Conservation (phyloP, 73 alveolate genomes). For the Tetrahymena borealis region DNA sequence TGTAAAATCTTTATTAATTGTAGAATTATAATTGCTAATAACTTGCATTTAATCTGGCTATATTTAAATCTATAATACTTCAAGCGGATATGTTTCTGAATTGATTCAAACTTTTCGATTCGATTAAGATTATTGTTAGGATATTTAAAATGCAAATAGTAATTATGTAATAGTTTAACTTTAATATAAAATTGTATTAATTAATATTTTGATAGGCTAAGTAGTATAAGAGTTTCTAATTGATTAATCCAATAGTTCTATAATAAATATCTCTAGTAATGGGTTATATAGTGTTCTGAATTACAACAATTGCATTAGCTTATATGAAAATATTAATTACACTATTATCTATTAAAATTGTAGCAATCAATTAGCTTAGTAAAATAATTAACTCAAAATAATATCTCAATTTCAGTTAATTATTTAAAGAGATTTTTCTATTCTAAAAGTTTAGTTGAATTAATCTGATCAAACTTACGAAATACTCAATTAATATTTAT, state of each 20-base stretch:
- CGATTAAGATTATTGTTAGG: neutral
- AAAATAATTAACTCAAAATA: neutral
- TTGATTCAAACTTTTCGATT: neutral
- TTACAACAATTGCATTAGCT: neutral
- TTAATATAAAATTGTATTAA: neutral
- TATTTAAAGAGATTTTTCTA: neutral
- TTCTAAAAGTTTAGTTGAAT: neutral
- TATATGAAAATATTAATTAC: neutral
- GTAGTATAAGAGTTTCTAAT: neutral
- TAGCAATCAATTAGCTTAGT: neutral
- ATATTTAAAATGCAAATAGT: neutral
- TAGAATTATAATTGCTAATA: neutral
- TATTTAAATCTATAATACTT: neutral
- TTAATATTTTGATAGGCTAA: neutral
- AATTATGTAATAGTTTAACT: neutral
- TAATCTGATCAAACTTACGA: neutral
- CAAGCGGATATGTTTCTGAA: neutral
- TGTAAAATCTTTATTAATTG: neutral
- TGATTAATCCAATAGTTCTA: neutral
- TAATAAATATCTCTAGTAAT: neutral
- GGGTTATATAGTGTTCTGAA: neutral
- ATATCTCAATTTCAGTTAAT: neutral
- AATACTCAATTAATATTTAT: neutral
- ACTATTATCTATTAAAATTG: neutral
- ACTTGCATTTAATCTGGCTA: neutral